Conservation (phyloP, 495 filamentous ascomycete species). For the Clavariopsis aquatica region DNA sequence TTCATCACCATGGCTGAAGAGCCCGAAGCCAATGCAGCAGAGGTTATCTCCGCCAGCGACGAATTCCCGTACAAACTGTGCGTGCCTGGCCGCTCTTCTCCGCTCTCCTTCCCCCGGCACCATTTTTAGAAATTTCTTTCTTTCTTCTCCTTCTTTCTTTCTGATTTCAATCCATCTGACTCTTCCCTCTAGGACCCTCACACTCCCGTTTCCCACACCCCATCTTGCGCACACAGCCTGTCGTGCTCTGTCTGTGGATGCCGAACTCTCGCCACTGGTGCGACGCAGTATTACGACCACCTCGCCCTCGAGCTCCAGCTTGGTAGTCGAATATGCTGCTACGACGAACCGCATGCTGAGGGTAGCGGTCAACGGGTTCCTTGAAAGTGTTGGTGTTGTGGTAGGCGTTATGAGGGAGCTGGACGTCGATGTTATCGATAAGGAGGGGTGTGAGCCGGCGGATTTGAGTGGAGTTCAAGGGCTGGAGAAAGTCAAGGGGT, state of each 20-base stretch:
- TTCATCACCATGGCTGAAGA: not conserved
- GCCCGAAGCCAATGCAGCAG: not conserved
- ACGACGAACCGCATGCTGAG: constrained; percentile 95
- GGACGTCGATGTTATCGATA: constrained; percentile 77
- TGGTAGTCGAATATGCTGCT: constrained; percentile 78
- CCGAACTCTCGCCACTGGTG: constrained; percentile 83
- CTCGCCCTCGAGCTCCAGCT: constrained; percentile 41
- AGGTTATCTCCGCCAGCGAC: constrained; percentile 40
- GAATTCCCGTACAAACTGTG: constrained; percentile 76
- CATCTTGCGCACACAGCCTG: constrained; percentile 77
- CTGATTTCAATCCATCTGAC: constrained; percentile 5
- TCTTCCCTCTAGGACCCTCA: constrained; percentile 62
- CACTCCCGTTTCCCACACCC: constrained; percentile 79
- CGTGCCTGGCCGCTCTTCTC: constrained; percentile 32
- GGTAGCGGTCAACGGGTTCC: constrained; percentile 96
- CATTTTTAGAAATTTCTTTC: too few species aligned
- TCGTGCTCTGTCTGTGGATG: constrained; percentile 77
- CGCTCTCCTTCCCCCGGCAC: not conserved
- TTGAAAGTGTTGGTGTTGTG: constrained; percentile 83
- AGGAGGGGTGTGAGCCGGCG: constrained; percentile 39
- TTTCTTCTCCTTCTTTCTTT: too few species aligned
- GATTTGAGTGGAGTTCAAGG: constrained; percentile 45
- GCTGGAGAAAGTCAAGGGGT: constrained; percentile 31
- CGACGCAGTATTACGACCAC: constrained; percentile 55
- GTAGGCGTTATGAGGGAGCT: constrained; percentile 85